A percentile compares a stretch with the other conserved stretches of the same genome.
These are phyloP conservation scores for Botrytis paeoniae DNA, from an alignment of 2,329 filamentous ascomycete genomes.

Conservation along the genomic window DNA sequence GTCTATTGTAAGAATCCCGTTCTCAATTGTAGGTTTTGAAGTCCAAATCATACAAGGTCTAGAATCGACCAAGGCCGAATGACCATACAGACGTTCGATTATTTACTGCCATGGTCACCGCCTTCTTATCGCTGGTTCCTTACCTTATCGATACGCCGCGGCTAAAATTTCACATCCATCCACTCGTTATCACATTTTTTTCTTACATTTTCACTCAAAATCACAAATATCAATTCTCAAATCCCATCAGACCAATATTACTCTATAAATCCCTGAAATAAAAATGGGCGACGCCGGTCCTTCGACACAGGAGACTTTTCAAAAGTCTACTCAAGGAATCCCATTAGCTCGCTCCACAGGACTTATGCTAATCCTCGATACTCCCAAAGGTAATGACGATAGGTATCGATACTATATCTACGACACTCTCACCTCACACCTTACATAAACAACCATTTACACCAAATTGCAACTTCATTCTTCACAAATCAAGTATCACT, in stretches of 20 bases:
- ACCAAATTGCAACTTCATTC: not conserved
- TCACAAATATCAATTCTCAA: not conserved
- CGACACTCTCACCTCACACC: not conserved
- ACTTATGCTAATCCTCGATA: slow-evolving; percentile 46
- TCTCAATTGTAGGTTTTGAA: not conserved
- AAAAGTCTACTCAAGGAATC: slow-evolving; percentile 27
- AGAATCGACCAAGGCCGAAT: not conserved
- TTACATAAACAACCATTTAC: not conserved
- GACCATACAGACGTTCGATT: not conserved
- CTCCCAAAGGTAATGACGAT: slow-evolving; percentile 47
- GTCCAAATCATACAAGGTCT: not conserved
- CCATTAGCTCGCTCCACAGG: slow-evolving; percentile 42
- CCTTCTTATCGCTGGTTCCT: slow-evolving; percentile 19
- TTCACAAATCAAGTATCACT: not conserved
- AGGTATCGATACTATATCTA: not conserved
- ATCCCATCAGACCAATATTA: not conserved
- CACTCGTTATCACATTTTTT: not conserved
- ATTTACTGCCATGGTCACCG: slow-evolving; percentile 17
- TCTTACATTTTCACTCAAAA: not conserved
- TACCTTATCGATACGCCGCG: not conserved
- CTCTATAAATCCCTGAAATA: not conserved
- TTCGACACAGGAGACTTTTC: not conserved
- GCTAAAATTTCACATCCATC: not conserved
- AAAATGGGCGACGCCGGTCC: not conserved
- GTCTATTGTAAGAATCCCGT: too few relatives aligned